These are phyloP conservation scores for Chaetomidium leptoderma DNA, from an alignment of 495 filamentous ascomycete genomes.

Conservation along the genomic window DNA sequence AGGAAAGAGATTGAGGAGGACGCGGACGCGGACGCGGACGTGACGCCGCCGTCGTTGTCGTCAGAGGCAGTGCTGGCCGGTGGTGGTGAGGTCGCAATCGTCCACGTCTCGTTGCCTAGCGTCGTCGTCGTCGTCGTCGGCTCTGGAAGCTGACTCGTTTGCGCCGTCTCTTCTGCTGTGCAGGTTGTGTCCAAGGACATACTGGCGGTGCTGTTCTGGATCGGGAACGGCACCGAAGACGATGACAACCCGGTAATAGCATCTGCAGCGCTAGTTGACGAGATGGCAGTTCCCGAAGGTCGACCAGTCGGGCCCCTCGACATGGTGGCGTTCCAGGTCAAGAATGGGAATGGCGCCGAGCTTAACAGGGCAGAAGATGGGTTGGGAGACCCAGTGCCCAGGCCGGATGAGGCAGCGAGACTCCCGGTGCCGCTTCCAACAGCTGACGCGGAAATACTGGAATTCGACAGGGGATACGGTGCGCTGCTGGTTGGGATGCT, in stretches of 20 bases:
- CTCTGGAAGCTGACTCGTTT: neutral
- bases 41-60: neutral
- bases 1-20: neutral
- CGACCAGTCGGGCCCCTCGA: neutral
- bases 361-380: neutral
- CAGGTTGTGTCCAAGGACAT: neutral
- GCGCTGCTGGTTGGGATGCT: neutral
- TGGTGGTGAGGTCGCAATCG: neutral
- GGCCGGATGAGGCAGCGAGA: neutral
- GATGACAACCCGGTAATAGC: neutral
- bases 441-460: neutral
- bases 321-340: slow-evolving; percentile 15
- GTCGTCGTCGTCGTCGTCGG: slow-evolving; percentile 23
- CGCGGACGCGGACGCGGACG: neutral
- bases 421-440: neutral
- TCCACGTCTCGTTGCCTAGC: neutral
- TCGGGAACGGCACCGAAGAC: neutral
- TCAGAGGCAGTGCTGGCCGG: neutral
- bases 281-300: neutral
- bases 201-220: neutral
- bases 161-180: neutral
- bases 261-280: neutral
- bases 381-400: slow-evolving; percentile 4
- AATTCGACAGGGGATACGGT: slow-evolving; percentile 18
- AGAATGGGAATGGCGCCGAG: slow-evolving; percentile 20